A percentile compares a stretch with the other conserved stretches of the same genome.
These are phyloP conservation scores for Chlamydomonas asymmetrica DNA, from an alignment of 139 green algal species.

Conservation along the genomic window DNA sequence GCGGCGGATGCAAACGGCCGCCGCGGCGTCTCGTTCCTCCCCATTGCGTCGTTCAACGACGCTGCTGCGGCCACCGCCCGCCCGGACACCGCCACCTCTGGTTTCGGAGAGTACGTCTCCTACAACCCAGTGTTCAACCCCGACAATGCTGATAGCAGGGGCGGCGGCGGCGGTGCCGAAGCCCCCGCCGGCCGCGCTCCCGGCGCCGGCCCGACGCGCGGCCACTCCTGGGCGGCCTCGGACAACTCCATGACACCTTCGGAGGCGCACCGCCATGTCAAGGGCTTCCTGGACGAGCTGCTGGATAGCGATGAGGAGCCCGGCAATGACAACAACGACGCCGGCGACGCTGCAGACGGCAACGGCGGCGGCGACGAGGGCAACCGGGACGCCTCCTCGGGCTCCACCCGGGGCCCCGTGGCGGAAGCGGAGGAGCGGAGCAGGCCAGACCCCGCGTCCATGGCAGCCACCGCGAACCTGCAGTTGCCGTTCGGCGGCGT, in stretches of 20 bases:
- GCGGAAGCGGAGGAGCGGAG: too few species aligned
- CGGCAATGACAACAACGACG: not conserved
- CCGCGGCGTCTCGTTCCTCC: too few species aligned
- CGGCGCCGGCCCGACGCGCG: not conserved
- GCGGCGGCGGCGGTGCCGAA: not conserved
- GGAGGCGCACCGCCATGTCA: not conserved
- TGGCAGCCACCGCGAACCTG: too few species aligned
- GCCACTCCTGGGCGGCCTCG: not conserved
- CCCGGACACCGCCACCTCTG: too few species aligned
- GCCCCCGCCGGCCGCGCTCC: not conserved
- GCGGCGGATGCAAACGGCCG: too few species aligned
- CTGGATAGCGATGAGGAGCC: not conserved
- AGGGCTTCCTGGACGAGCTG: not conserved
- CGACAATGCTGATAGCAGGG: not conserved
- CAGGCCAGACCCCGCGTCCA: too few species aligned
- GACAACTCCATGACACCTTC: not conserved
- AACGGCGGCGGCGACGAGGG: not conserved
- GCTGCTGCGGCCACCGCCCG: too few species aligned
- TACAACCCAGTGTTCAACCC: slow-evolving; percentile 7
- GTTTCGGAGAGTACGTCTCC: too few species aligned
- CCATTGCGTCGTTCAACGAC: too few species aligned
- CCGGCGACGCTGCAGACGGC: not conserved
- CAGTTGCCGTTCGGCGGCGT: too few species aligned
- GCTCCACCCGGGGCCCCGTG: too few species aligned
- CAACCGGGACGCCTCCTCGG: not conserved